A percentile compares a stretch with the other conserved stretches of the same genome.
These are phyloP conservation scores for Lagenidium sp. DNA, from an alignment of 352 stramenopile species.

Conservation along the genomic window DNA sequence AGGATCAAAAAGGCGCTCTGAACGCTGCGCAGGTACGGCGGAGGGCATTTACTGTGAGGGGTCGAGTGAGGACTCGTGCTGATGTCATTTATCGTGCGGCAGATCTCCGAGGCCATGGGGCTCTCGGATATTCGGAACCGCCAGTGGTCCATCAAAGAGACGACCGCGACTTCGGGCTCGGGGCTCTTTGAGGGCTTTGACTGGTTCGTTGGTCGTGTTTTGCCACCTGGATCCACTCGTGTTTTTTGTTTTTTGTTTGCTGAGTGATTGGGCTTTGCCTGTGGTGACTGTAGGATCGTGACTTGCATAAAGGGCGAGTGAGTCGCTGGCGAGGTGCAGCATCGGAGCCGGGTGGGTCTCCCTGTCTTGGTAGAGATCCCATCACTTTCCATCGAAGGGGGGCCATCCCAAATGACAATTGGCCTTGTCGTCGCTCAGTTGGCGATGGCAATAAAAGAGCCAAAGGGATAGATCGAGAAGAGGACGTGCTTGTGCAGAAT, in stretches of 20 bases:
- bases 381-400: too few relatives aligned
- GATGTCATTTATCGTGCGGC: not conserved
- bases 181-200: conserved; percentile 99
- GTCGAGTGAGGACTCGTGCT: not conserved
- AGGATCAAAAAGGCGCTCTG: conserved; percentile 95
- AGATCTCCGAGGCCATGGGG: conserved; percentile 98
- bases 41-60: not conserved
- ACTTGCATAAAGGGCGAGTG: conserved; percentile 88
- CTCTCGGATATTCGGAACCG: conserved; percentile 97
- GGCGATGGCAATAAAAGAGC: too few relatives aligned
- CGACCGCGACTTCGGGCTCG: conserved; percentile 95
- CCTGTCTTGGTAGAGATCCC: too few relatives aligned
- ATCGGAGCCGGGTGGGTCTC: too few relatives aligned
- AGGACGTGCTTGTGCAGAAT: too few relatives aligned
- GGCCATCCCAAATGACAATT: too few relatives aligned
- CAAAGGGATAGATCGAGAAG: too few relatives aligned
- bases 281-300: conserved; percentile 52
- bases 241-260: too few relatives aligned
- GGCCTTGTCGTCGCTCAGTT: too few relatives aligned
- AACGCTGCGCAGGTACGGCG: conserved; percentile 74
- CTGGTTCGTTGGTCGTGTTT: conserved; percentile 89
- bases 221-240: too few relatives aligned
- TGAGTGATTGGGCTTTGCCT: conserved; percentile 3
- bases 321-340: too few relatives aligned
- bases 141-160: conserved; percentile 99